Percentiles rank a stretch among this genome's conserved stretches.
Evolutionary conservation across 1,139 yeast species (phyloP).

Genomic region (Meyerozyma smithsonii): DNA sequence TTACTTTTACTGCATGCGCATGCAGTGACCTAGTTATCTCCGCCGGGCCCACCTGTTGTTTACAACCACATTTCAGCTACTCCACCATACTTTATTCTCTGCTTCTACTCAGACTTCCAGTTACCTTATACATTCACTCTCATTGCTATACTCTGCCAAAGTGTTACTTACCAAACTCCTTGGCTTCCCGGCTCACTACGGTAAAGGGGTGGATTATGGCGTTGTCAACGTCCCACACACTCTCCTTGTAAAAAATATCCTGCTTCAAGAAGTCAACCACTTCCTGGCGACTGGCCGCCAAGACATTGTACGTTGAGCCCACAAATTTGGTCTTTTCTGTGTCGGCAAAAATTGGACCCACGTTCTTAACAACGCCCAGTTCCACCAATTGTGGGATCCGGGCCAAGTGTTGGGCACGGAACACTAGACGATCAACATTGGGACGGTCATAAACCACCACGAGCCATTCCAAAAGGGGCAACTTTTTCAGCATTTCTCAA

Average conservation of each 20-base stretch:
- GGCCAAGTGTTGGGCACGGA: constrained; percentile 10
- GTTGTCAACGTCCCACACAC: constrained; percentile 12
- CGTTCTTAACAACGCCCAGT: constrained; percentile 7
- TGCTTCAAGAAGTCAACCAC: constrained; percentile 9
- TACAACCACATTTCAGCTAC: too few species aligned
- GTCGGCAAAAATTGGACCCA: constrained; percentile 13
- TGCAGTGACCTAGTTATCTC: too few species aligned
- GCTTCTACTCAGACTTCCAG: too few species aligned
- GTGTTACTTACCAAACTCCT: too few species aligned
- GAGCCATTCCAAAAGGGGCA: constrained; percentile 9
- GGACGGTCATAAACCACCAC: constrained; percentile 13
- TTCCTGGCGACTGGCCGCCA: constrained; percentile 7
- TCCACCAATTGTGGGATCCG: constrained; percentile 9
- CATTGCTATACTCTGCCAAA: too few species aligned
- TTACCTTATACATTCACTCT: too few species aligned
- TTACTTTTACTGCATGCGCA: too few species aligned
- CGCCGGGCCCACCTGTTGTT: too few species aligned
- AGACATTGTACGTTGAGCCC: constrained; percentile 11
- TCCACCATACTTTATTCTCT: too few species aligned
- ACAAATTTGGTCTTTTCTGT: constrained; percentile 9
- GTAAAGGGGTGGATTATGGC: constrained; percentile 12
- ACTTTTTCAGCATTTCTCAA: neutral
- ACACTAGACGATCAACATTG: constrained; percentile 8
- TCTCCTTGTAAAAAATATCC: constrained; percentile 11
- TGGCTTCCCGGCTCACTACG: neutral